These are phyloP conservation scores for Buxus sempervirens DNA, from an alignment of 164 flowering plant species.

Conservation along the genomic window DNA sequence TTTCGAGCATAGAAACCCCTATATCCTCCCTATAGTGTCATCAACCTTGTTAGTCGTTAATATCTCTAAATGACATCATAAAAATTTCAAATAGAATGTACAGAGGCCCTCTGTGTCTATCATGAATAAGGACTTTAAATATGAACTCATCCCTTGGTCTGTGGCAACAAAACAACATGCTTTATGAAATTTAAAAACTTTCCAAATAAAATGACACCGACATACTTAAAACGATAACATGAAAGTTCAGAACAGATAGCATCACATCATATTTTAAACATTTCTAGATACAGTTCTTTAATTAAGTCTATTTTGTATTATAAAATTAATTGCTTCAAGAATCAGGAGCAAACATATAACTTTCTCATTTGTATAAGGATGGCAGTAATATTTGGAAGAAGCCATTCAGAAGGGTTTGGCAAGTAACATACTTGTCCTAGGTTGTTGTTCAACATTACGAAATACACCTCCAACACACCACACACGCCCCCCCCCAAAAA, in stretches of 20 bases:
- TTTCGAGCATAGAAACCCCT: conserved; percentile 71
- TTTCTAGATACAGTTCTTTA: neutral
- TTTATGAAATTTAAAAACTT: neutral
- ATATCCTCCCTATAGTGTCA: conserved; percentile 61
- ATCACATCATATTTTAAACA: neutral
- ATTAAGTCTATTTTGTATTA: too few species aligned
- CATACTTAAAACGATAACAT: too few species aligned
- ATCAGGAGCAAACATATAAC: too few species aligned
- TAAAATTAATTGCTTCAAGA: too few species aligned
- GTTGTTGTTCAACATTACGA: too few species aligned
- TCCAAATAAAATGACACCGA: neutral
- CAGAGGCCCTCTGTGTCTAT: neutral
- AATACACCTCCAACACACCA: too few species aligned
- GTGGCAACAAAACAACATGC: neutral
- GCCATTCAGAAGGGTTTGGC: too few species aligned
- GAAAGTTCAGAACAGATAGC: neutral
- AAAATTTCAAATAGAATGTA: neutral
- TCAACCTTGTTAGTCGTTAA: neutral
- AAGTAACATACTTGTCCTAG: too few species aligned
- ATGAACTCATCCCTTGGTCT: neutral
- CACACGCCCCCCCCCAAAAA: too few species aligned
- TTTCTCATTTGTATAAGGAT: too few species aligned
- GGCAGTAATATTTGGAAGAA: too few species aligned
- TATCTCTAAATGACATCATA: neutral
- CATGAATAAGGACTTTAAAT: neutral